phyloP scores from a whole-genome alignment of 1,284 basidiomycete genomes.

The Pseudozyma tsukubaensis region DNA sequence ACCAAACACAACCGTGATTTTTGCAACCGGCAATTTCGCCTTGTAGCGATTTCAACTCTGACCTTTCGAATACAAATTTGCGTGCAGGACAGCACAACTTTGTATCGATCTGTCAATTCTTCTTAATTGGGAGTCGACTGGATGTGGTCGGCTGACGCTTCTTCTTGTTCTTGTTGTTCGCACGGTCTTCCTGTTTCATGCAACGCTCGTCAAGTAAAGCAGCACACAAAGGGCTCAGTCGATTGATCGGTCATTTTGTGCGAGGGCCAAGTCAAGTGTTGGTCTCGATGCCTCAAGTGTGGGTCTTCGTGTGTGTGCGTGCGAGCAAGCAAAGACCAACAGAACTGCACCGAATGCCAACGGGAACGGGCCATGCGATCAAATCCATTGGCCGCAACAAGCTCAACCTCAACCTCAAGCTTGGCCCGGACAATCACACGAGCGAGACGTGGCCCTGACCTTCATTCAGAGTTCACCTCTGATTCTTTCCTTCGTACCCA shows the following conservation, averaged over 20 bases:
- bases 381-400: too few relatives aligned
- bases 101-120: slow-evolving; percentile 5
- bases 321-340: not conserved
- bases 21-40: too few relatives aligned
- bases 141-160: slow-evolving; percentile 28
- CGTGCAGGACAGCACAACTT: not conserved
- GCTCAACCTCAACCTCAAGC: too few relatives aligned
- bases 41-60: not conserved
- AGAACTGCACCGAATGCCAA: too few relatives aligned
- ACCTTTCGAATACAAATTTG: slow-evolving; percentile 4
- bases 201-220: not conserved
- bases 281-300: slow-evolving; percentile 10
- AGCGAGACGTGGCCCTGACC: too few relatives aligned
- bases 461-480: too few relatives aligned
- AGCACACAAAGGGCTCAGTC: not conserved
- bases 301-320: not conserved
- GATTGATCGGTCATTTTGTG: slow-evolving; percentile 10
- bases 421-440: too few relatives aligned
- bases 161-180: slow-evolving; percentile 22
- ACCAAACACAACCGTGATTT: too few relatives aligned
- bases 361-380: slow-evolving; percentile 20
- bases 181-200: slow-evolving; percentile 13
- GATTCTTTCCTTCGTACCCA: too few relatives aligned
- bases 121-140: not conserved
- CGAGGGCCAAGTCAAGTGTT: slow-evolving; percentile 5